Base-by-base conservation (phyloP, 139 green algal genomes). In the Chlamydomonas schloesseri region DNA sequence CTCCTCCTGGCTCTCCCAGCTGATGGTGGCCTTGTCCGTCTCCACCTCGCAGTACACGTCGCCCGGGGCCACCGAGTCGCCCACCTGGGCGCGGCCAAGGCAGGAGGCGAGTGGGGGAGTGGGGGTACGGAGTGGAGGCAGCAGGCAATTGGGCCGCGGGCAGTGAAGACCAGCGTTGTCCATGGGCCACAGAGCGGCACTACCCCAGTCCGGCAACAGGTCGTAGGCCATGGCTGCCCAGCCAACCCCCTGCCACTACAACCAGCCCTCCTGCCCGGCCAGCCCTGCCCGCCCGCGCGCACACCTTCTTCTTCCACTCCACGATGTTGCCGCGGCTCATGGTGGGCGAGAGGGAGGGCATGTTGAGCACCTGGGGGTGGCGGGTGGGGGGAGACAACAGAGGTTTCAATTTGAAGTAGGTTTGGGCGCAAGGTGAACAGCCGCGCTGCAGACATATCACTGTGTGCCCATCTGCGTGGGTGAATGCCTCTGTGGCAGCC, bases 1-100 rank as follows among this genome's bases (percentile, higher is more conserved):
- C 72, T 99, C 97, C 72, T 99, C 97, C 89, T 98, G 93, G 3
- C 93, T 87, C 90, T 99, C 97, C 96, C 96, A 98, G 46, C 95
- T 95, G 69, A 99, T 97, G n/a, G 95, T 98, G 47, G 97, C 96
- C 93, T 99, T 99, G 91, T 99, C 97, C 4, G 98, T 99, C 92
- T 99, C 98, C 33, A 99, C 94, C 81, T 99, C 97, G 58, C 92
- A 96, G 53, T 98, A 92, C 64, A 99, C 88, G 76, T 99, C 97
- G 8, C 97, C 98, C 34, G 91, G 72, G 9, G 75, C 83, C 13
- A 94, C 87, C 6, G 55, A 1, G 47, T 94, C 91, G 47, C 91
- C 91, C 50, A 90, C 85, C 88, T 93, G 84, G 24, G 42, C 3
- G 42, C 42, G 42, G 42, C 6, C 42, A 50, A 8, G 10, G 36